phyloP scores from a whole-genome alignment of 306 rosid species.

The Medicago truncatula region MtrunA17r5.0-ANR NC_053046.1:38819501-38820000 shows the following conservation, averaged over 20 bases:
- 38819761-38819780: slow-evolving; percentile 92
- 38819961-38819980: slow-evolving; percentile 30
- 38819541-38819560: background rate
- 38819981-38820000: slow-evolving; percentile 30
- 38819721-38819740: slow-evolving; percentile 90
- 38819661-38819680: slow-evolving; percentile 23
- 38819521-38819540: background rate
- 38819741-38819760: slow-evolving; percentile 85
- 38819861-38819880: slow-evolving; percentile 36
- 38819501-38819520: no score
- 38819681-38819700: slow-evolving; percentile 57
- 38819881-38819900: slow-evolving; percentile 67
- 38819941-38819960: slow-evolving; percentile 25
- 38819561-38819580: background rate
- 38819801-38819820: slow-evolving; percentile 34
- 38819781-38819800: slow-evolving; percentile 59
- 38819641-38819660: slow-evolving; percentile 10
- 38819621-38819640: background rate
- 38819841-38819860: slow-evolving; percentile 46
- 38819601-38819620: background rate
- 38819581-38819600: background rate
- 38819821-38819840: background rate
- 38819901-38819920: slow-evolving; percentile 41
- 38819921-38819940: slow-evolving; percentile 38
- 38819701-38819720: slow-evolving; percentile 87